Base-by-base conservation (phyloP, 139 green algal species). In the Monoraphidium neglectum region DNA sequence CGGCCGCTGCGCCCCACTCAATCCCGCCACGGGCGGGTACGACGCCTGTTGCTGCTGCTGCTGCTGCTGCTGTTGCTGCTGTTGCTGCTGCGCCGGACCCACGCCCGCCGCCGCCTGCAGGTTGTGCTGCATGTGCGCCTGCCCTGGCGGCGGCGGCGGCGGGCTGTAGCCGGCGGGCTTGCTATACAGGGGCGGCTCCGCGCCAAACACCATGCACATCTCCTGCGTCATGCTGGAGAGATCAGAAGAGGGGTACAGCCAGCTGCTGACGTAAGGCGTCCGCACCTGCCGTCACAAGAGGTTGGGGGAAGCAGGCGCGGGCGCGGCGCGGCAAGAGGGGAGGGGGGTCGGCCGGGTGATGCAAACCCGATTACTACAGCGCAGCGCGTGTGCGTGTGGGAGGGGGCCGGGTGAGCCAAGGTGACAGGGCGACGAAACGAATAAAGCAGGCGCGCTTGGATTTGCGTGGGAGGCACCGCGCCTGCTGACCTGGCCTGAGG, bases 101-200 rank as follows among this genome's bases (percentile, higher is more conserved):
- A 68, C 28, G 60, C 60, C 60, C 28, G 30, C 21, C 5, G 37
- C 37, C 65, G 37, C 65, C 65, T 8, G 21, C n/a, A 38, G 8
- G 43, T 51, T 51, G 8, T 51, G 23, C 40, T 26, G 65, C 65
- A 72, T 36, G 65, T 40, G 21, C 21, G 57, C 5, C 24, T 40
- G 18, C 61, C 57, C 47, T 51, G 47, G 40, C 38, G 36, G 59
- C 35, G 15, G 54, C 36, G 35, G 70, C 53, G 60, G 61, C 15
- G 72, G 40, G 8, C 30, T 53, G 69, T 83, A 90, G 16, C 80
- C 78, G 4, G 84, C 77, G 0, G 88, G 88, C 75, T 91, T 90
- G 26, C 89, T 86, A 78, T 91, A 98, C n/a, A 98, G 83, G 0
- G 94, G 94, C 0, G 92, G 92, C 35, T 97, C 90, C 2, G 84